Base-by-base conservation (phyloP, 331 rosid genomes). In the Ulmus americana region DNA sequence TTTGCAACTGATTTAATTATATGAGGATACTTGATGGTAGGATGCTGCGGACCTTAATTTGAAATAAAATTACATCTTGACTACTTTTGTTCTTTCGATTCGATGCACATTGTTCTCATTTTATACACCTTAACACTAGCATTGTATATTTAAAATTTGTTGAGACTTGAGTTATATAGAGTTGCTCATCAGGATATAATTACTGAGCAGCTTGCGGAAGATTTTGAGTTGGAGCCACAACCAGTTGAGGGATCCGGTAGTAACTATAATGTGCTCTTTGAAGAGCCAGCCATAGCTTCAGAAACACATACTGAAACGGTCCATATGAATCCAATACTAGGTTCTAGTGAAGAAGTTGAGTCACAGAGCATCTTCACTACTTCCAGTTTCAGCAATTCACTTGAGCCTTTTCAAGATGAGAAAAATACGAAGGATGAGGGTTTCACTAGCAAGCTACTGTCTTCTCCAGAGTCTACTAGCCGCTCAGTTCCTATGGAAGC, bases 291-390 rank as follows among this genome's bases (percentile, higher is more conserved):
- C 43, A 44, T 65, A 63, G 59, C 47, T 18, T 65, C 67, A 61
- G 76, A 77, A 63, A 39, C 48, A 42, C 18, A 15, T 65, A 10
- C 68, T 60, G 79, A 79, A 64, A 81, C 47, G 9, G 70, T 68
- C 63, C 66, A 43, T 61, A 38, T 57, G n/a, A 73, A 59, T 66
- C 70, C 74, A 45, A 70, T 64, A 66, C 68, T 18, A 16, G 72
- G 67, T 77, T 81, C 83, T 40, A 63, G 50, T 59, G 80, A 76
- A 63, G 65, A 79, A 71, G 67, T 48, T 70, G 81, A 67, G 58
- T 74, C 79, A 1, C 66, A 72, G 6, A 48, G 15, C 75, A 62
- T 52, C 38, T 39, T 55, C 68, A 68, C 73, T n/a, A 44, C 61
- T 77, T 79, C 82, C 49, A 28, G 83, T 57, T 57, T 39, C 76